phyloP scores from a whole-genome alignment of 139 green algal genomes.

The Nannochloris sp. region DNA sequence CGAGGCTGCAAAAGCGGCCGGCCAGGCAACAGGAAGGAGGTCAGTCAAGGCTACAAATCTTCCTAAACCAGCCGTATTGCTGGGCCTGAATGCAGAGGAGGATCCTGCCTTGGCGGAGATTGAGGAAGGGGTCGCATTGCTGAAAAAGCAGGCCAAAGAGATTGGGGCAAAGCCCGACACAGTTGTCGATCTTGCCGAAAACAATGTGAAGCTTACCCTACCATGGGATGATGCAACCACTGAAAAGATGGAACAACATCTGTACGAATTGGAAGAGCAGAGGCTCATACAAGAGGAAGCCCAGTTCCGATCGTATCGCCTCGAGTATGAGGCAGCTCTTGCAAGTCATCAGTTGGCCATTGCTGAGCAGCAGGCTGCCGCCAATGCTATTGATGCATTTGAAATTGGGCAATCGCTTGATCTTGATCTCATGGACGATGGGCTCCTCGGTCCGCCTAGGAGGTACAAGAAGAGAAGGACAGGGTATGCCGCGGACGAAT shows the following conservation, averaged over 20 bases:
- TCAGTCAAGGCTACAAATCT: slow-evolving; percentile 4
- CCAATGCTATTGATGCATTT: slow-evolving; percentile 7
- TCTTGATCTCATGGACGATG: neutral
- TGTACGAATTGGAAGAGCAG: slow-evolving; percentile 17
- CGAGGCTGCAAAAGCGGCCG: neutral
- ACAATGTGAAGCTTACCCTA: neutral
- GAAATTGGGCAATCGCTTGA: neutral
- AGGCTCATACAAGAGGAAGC: slow-evolving; percentile 30
- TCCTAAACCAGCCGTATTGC: neutral
- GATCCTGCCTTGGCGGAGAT: slow-evolving; percentile 27
- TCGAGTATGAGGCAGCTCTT: slow-evolving; percentile 39
- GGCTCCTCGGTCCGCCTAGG: neutral
- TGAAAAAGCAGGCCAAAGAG: neutral
- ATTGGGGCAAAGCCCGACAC: neutral
- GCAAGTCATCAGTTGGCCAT: slow-evolving; percentile 25
- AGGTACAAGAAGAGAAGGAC: neutral
- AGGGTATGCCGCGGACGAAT: neutral
- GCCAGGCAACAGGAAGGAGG: slow-evolving; percentile 1
- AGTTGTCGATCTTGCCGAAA: neutral
- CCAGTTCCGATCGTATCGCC: slow-evolving; percentile 27
- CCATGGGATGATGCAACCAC: neutral
- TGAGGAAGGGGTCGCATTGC: neutral
- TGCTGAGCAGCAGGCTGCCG: slow-evolving; percentile 5
- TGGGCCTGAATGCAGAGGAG: slow-evolving; percentile 13
- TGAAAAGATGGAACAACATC: neutral